Evolutionary conservation across 2,329 filamentous ascomycete genomes (phyloP).

Genomic region (Ophiostoma montium): DNA sequence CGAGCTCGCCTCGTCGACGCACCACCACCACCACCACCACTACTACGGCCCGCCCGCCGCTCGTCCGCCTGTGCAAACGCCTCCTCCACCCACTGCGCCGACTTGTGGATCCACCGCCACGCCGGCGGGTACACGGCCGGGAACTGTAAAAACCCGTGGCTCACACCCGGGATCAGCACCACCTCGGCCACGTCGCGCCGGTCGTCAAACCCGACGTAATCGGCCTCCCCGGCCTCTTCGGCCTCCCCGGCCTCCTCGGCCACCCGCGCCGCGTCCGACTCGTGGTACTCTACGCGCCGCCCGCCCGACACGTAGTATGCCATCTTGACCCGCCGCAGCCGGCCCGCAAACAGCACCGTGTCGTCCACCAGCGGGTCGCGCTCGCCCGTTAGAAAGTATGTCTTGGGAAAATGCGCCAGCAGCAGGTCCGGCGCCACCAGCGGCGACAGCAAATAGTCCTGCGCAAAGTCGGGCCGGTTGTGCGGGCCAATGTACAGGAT

Average conservation of each 20-base stretch:
- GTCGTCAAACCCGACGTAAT: conserved; percentile 46
- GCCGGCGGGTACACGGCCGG: conserved; percentile 76
- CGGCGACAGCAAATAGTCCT: conserved; percentile 81
- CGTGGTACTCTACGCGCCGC: conserved; percentile 35
- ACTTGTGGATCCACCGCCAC: conserved; percentile 73
- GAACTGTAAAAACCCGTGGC: conserved; percentile 90
- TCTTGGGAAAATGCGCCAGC: conserved; percentile 79
- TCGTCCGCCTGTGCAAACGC: conserved; percentile 46
- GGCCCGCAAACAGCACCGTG: conserved; percentile 87
- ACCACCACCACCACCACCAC: not conserved
- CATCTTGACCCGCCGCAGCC: conserved; percentile 67
- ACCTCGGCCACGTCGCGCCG: conserved; percentile 58
- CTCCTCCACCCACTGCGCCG: conserved; percentile 68
- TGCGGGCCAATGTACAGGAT: conserved; percentile 93
- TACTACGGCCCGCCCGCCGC: not conserved
- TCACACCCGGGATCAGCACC: conserved; percentile 72
- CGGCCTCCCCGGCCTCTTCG: conserved; percentile 22
- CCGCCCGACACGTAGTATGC: conserved; percentile 34
- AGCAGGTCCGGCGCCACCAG: conserved; percentile 77
- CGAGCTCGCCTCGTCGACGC: not conserved
- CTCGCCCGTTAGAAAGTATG: conserved; percentile 87
- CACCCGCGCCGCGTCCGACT: conserved; percentile 26
- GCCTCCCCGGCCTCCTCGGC: conserved; percentile 19
- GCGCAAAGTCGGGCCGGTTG: conserved; percentile 81
- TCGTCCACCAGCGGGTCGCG: conserved; percentile 92